phyloP scores from a whole-genome alignment of 2,329 filamentous ascomycete species.

The Spiromastix sp. region DNA sequence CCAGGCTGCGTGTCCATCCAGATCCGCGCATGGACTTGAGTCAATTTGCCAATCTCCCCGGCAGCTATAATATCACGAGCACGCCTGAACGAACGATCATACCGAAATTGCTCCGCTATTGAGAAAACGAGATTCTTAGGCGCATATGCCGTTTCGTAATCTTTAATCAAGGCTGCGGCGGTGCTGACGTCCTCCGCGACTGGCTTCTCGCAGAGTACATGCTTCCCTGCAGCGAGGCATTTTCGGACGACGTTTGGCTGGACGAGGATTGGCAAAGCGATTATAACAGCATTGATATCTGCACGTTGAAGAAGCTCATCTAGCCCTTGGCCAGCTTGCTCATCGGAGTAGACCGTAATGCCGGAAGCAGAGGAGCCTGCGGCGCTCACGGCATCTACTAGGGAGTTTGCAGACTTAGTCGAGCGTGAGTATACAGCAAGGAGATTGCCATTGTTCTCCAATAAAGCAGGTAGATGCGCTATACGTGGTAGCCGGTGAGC shows the following conservation, averaged over 20 bases:
- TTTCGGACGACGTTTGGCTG: conserved; percentile 43
- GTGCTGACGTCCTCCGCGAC: conserved; percentile 44
- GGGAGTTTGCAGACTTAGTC: conserved; percentile 40
- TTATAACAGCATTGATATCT: conserved; percentile 42
- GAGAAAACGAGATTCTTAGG: conserved; percentile 31
- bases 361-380: conserved; percentile 19
- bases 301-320: conserved; percentile 36
- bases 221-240: conserved; percentile 42
- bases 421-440: conserved; percentile 52
- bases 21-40: conserved; percentile 41
- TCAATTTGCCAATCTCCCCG: conserved; percentile 35
- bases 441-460: conserved; percentile 36
- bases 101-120: conserved; percentile 51
- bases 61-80: conserved; percentile 35
- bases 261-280: conserved; percentile 42
- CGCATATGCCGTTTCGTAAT: conserved; percentile 38
- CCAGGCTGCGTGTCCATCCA: conserved; percentile 36
- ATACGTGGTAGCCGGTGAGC: conserved; percentile 4
- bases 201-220: conserved; percentile 49
- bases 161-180: conserved; percentile 40
- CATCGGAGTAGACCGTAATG: conserved; percentile 47
- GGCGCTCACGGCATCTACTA: conserved; percentile 18
- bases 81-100: conserved; percentile 37
- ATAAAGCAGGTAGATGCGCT: conserved; percentile 38
- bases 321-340: conserved; percentile 33